Percentiles rank a stretch among this genome's conserved stretches.
phyloP scores from a whole-genome alignment of 441 rosid genomes.

The Mallotus japonicus region DNA sequence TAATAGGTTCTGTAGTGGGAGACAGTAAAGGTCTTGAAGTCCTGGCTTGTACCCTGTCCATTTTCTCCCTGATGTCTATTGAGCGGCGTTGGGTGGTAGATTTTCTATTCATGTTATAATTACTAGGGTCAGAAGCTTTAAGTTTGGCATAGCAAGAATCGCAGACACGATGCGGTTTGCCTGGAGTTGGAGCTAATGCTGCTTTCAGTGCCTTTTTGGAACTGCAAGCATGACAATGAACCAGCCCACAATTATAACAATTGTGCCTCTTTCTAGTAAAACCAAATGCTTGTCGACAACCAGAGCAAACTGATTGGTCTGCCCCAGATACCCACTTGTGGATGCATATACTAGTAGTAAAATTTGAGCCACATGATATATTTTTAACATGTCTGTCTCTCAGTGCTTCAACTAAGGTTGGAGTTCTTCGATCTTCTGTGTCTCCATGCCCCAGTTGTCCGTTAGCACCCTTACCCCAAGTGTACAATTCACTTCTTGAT shows the following conservation, averaged over 20 bases:
- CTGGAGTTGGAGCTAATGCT: slow-evolving; percentile 94
- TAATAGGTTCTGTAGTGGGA: slow-evolving; percentile 50
- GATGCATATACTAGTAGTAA: slow-evolving; percentile 81
- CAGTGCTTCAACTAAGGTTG: slow-evolving; percentile 74
- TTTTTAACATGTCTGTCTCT: slow-evolving; percentile 77
- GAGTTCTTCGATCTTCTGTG: slow-evolving; percentile 59
- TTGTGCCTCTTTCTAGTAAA: slow-evolving; percentile 87
- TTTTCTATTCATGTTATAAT: slow-evolving; percentile 40
- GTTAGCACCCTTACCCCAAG: slow-evolving; percentile 91
- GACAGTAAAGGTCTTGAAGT: slow-evolving; percentile 57
- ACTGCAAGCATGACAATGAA: slow-evolving; percentile 93
- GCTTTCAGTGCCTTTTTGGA: slow-evolving; percentile 90
- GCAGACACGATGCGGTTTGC: slow-evolving; percentile 93
- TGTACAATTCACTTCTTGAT: slow-evolving; percentile 84
- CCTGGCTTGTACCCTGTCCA: slow-evolving; percentile 40
- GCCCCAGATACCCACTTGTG: slow-evolving; percentile 93
- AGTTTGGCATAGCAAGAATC: slow-evolving; percentile 83
- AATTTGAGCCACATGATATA: slow-evolving; percentile 87
- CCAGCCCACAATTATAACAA: slow-evolving; percentile 88
- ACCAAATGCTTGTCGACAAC: slow-evolving; percentile 88
- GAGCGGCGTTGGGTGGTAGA: slow-evolving; percentile 42
- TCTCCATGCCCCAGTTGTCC: slow-evolving; percentile 95
- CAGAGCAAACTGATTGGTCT: slow-evolving; percentile 86
- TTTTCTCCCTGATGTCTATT: slow-evolving; percentile 53
- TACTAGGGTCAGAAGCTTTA: slow-evolving; percentile 66